Evolutionary conservation across 768 basidiomycete genomes (phyloP).

Genomic region (Phanerochaete sordida): DNA sequence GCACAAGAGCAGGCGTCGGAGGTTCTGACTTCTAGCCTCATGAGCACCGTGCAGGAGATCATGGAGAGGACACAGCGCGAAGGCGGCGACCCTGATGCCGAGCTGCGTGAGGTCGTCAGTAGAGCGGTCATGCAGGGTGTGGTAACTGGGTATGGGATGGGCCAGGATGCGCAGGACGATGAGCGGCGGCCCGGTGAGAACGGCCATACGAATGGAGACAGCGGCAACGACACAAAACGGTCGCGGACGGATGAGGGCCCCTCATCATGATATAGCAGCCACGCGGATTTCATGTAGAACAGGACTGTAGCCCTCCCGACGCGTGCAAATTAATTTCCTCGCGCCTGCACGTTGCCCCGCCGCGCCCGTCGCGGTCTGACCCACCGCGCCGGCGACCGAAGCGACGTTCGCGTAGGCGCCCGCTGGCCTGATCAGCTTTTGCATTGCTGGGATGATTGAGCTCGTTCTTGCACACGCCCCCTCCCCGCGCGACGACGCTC

Average conservation of each 20-base stretch:
- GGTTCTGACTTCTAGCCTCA: slow-evolving; percentile 60
- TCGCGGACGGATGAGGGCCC: slow-evolving; percentile 25
- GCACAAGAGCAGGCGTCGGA: slow-evolving; percentile 69
- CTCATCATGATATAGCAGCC: background rate
- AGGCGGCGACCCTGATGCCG: slow-evolving; percentile 64
- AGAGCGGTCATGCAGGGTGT: slow-evolving; percentile 67
- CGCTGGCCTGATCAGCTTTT: background rate
- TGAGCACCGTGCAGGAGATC: slow-evolving; percentile 64
- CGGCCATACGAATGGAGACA: slow-evolving; percentile 10
- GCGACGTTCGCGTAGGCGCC: background rate
- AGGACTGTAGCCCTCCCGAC: background rate
- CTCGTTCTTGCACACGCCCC: background rate
- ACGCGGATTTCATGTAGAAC: background rate
- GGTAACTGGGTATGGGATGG: slow-evolving; percentile 54
- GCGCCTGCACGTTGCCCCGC: background rate
- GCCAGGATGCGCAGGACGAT: slow-evolving; percentile 19
- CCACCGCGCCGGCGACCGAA: background rate
- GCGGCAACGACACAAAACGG: slow-evolving; percentile 23
- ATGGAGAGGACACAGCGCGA: slow-evolving; percentile 54
- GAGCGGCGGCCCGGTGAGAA: slow-evolving; percentile 16
- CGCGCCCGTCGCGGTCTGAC: too few species aligned
- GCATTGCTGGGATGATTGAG: background rate
- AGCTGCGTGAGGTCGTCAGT: slow-evolving; percentile 59
- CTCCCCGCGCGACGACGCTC: background rate
- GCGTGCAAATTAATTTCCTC: background rate